A percentile compares a stretch with the other conserved stretches of the same genome.
Evolutionary conservation across 176 grass and related monocot genomes (phyloP).

Genomic region (Melocanna baccifera): DNA sequence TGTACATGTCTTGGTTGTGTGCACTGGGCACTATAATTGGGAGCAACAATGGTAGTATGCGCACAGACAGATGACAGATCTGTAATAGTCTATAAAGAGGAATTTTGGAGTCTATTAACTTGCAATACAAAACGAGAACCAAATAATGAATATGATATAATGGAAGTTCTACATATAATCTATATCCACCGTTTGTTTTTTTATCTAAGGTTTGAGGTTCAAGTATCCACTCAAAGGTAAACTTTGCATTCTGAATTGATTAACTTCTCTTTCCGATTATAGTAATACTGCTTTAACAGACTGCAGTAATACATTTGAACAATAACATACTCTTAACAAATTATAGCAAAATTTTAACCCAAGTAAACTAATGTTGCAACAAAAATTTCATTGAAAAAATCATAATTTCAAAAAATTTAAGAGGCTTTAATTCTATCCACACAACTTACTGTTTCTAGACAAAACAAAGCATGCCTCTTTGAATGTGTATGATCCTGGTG

Average conservation of each 20-base stretch:
- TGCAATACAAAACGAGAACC: conserved; percentile 14
- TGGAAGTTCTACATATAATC: conserved; percentile 8
- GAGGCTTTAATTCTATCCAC: background rate
- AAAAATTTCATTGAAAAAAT: conserved; percentile 9
- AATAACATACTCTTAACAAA: background rate
- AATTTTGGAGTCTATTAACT: background rate
- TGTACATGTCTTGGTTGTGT: conserved; percentile 15
- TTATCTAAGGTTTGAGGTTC: background rate
- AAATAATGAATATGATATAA: background rate
- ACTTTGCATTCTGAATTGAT: background rate
- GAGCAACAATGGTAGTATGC: background rate
- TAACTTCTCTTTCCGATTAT: background rate
- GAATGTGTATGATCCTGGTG: conserved; percentile 17
- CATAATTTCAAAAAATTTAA: background rate
- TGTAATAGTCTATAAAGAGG: background rate
- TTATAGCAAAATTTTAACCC: background rate
- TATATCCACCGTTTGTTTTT: background rate
- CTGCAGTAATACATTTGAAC: background rate
- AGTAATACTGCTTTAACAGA: background rate
- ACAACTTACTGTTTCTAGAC: background rate
- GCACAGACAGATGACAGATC: conserved; percentile 6
- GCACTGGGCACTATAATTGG: background rate
- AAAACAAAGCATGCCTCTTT: background rate
- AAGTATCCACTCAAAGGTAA: background rate
- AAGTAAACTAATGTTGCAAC: background rate